A percentile compares a stretch with the other conserved stretches of the same genome.
Evolutionary conservation across 73 alveolate genomes (phyloP).

Genomic region (Paramecium bursaria): DNA sequence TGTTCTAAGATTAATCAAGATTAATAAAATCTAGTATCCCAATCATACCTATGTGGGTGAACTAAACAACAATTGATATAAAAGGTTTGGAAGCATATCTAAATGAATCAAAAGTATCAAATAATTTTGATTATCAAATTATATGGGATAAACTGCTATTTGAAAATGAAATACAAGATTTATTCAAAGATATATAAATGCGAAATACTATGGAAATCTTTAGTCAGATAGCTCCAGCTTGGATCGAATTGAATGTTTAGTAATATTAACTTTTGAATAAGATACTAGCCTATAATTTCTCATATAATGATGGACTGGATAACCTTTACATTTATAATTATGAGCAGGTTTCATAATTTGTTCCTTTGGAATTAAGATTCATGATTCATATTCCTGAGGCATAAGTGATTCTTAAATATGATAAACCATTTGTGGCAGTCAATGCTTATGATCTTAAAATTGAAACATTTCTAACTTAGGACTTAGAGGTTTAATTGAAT

Average conservation of each 20-base stretch:
- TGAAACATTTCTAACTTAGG: conserved; percentile 24
- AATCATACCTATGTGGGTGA: conserved; percentile 32
- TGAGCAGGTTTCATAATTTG: neutral
- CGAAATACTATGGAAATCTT: conserved; percentile 6
- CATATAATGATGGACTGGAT: conserved; percentile 11
- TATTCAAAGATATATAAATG: neutral
- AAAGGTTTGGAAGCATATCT: neutral
- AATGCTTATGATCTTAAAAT: neutral
- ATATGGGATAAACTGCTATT: neutral
- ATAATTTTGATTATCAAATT: neutral
- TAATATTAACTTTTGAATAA: neutral
- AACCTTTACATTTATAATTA: conserved; percentile 13
- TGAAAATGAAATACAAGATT: conserved; percentile 46
- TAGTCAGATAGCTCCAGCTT: neutral
- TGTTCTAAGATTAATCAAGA: neutral
- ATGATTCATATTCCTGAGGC: neutral
- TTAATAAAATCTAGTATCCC: too few relatives aligned
- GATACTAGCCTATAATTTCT: conserved; percentile 17
- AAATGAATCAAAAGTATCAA: neutral
- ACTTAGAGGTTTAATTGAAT: neutral
- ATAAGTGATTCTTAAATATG: neutral
- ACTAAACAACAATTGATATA: neutral
- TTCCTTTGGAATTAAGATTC: conserved; percentile 5
- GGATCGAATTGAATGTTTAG: neutral
- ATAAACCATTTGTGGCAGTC: neutral